These are phyloP conservation scores for Posidonia oceanica DNA, from an alignment of 116 monocot species.

Conservation along the genomic window DNA sequence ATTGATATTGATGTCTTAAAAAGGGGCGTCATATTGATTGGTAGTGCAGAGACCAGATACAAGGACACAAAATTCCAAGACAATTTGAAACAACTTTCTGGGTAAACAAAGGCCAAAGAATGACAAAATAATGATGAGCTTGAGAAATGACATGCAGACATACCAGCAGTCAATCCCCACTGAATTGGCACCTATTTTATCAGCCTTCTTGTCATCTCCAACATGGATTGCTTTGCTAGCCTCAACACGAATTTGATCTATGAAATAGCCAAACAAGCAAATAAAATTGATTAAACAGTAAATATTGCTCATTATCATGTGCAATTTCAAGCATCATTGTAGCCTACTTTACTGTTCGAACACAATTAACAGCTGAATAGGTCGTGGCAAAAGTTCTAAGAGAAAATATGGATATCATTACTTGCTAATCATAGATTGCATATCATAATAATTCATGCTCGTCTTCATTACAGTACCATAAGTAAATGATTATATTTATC, in stretches of 20 bases:
- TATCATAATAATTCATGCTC: no score
- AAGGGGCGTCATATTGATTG: no score
- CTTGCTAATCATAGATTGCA: no score
- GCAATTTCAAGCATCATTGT: no score
- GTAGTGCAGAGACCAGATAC: no score
- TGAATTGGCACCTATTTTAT: conserved; percentile 72
- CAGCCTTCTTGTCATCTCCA: conserved; percentile 83
- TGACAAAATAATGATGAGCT: neutral
- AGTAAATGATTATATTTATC: no score
- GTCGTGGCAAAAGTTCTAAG: no score
- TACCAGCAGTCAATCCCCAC: conserved; percentile 88
- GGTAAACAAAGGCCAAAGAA: neutral
- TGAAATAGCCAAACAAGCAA: conserved; percentile 1
- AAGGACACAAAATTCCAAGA: neutral
- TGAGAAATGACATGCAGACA: neutral
- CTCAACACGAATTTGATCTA: conserved; percentile 59
- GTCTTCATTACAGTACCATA: no score
- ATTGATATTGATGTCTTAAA: neutral
- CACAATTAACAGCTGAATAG: no score
- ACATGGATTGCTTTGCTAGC: conserved; percentile 70
- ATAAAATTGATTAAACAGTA: neutral
- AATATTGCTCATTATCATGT: no score
- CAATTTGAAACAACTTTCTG: neutral
- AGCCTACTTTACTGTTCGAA: no score
- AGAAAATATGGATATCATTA: no score